Evolutionary conservation across 177 flowering plant species (phyloP).

Genomic region (Telopea speciosissima): DNA sequence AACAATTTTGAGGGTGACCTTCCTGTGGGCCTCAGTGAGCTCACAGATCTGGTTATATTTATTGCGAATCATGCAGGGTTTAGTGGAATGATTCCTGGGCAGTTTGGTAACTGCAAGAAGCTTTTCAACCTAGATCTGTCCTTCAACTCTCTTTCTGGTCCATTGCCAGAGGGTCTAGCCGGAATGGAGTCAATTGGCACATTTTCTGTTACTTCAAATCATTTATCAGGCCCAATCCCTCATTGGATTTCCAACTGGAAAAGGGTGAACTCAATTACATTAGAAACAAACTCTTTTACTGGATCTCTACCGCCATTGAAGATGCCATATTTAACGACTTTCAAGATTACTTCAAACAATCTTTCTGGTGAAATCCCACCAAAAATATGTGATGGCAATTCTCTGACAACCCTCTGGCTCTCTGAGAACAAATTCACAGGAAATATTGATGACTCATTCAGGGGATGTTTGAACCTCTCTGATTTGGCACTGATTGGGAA

Average conservation of each 20-base stretch:
- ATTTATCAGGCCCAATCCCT: conserved; percentile 44
- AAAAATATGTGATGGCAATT: conserved; percentile 35
- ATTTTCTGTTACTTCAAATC: conserved; percentile 37
- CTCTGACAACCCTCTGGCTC: conserved; percentile 27
- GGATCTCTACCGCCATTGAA: conserved; percentile 39
- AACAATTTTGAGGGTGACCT: conserved; percentile 48
- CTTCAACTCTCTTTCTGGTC: conserved; percentile 45
- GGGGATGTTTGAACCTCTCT: conserved; percentile 33
- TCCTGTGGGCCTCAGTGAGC: conserved; percentile 39
- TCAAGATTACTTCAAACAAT: conserved; percentile 36
- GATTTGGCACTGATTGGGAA: conserved; percentile 44
- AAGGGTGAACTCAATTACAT: conserved; percentile 28
- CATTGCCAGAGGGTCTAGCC: conserved; percentile 35
- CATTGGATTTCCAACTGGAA: conserved; percentile 53
- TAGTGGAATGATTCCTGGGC: conserved; percentile 42
- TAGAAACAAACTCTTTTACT: conserved; percentile 37
- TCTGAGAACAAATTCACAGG: conserved; percentile 46
- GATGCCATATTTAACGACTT: conserved; percentile 26
- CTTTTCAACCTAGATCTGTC: conserved; percentile 41
- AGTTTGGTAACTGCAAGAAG: conserved; percentile 49
- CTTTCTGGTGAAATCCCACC: conserved; percentile 48
- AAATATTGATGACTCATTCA: conserved; percentile 31
- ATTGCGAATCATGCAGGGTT: conserved; percentile 42
- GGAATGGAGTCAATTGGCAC: conserved; percentile 35
- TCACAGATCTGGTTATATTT: conserved; percentile 33